phyloP scores from a whole-genome alignment of 1,284 basidiomycete genomes.

The Moniliella sp. region DNA sequence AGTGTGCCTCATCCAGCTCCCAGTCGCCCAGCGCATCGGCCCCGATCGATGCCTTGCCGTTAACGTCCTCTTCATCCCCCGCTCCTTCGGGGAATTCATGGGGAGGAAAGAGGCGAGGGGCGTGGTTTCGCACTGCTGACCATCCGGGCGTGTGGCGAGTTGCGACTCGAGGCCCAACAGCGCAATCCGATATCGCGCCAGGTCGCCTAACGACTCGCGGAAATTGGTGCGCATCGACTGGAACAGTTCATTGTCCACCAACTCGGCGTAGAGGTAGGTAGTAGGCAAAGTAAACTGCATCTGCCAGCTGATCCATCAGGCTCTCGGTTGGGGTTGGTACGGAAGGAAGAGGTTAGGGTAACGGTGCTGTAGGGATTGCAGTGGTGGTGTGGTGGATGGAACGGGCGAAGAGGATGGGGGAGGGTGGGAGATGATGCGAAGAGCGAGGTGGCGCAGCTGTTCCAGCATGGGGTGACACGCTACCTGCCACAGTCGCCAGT shows the following conservation, averaged over 20 bases:
- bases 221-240: slow-evolving; percentile 54
- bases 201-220: slow-evolving; percentile 85
- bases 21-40: slow-evolving; percentile 61
- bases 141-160: no score
- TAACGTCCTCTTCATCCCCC: no score
- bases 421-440: no score
- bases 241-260: slow-evolving; percentile 64
- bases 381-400: slow-evolving; percentile 2
- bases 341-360: no score
- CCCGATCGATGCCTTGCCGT: no score
- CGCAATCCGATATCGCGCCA: slow-evolving; percentile 80
- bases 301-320: slow-evolving; percentile 54
- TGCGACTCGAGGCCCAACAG: slow-evolving; percentile 50
- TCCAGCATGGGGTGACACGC: slow-evolving; percentile 76
- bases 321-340: no score
- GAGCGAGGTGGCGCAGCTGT: slow-evolving; percentile 59
- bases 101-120: no score
- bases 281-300: slow-evolving; percentile 86
- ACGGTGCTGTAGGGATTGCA: slow-evolving; percentile 2
- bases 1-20: slow-evolving; percentile 71
- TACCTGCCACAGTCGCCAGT: slow-evolving; percentile 73
- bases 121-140: no score
- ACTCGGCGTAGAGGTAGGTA: slow-evolving; percentile 70
- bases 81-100: no score
- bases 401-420: no score